A percentile compares a stretch with the other conserved stretches of the same genome.
These are phyloP conservation scores for Trichoderma sp. DNA, from an alignment of 2,329 filamentous ascomycete genomes.

Conservation along the genomic window DNA sequence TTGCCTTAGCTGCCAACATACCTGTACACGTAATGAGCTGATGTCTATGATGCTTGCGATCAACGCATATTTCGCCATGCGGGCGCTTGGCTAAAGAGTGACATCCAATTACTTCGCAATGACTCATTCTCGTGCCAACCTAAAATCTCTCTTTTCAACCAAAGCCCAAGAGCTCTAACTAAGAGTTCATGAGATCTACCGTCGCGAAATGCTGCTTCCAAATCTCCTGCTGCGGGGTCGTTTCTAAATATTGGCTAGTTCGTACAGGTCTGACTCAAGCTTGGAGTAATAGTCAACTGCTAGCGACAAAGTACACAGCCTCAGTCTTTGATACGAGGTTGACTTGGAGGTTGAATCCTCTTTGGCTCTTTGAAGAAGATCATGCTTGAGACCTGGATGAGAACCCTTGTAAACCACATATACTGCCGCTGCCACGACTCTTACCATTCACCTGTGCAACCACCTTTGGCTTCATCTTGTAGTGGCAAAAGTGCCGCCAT, in stretches of 20 bases:
- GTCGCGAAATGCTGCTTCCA: background rate
- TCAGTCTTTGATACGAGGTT: background rate
- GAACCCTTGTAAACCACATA: background rate
- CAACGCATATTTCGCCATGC: background rate
- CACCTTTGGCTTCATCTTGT: background rate
- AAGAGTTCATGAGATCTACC: background rate
- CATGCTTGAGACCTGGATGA: background rate
- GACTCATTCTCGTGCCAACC: background rate
- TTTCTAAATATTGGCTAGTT: background rate
- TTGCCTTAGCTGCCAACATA: background rate
- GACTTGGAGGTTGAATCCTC: background rate
- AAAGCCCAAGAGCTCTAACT: background rate
- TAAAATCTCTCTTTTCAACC: background rate
- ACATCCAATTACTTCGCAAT: background rate
- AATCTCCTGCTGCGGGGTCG: slow-evolving; percentile 11
- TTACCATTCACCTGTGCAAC: no score
- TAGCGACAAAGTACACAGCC: background rate
- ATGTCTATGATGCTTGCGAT: background rate
- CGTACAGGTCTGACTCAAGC: slow-evolving; percentile 15
- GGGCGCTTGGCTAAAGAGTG: background rate
- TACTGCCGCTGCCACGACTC: background rate
- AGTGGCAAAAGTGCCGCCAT: background rate
- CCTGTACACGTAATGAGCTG: background rate
- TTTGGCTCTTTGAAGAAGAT: background rate
- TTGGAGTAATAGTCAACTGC: background rate